Evolutionary conservation across 768 basidiomycete species (phyloP), one percentile per base, ranked within the genome.

Genomic region (Amanita jacksonii): DNA sequence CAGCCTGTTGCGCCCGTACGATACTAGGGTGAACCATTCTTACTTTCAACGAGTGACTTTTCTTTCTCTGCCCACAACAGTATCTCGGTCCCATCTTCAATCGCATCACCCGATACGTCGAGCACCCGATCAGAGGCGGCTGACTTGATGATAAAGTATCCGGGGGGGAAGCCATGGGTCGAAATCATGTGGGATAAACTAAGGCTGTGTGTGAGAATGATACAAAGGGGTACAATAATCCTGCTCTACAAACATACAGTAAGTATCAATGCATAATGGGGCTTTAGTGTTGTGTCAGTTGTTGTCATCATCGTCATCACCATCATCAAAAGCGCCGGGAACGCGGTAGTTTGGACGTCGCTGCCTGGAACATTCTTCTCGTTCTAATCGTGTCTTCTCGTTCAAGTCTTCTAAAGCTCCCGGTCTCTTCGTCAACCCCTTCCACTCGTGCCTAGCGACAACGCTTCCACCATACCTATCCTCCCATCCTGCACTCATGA

Each of bases 401-500:
- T 38, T 70, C 71, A 78, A 83, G 55, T 92, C 88, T 54, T 90
- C 82, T 37, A 96, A 56, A 4, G 63, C 64, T 30, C 76, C 69
- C 0, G 62, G 60, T 65, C 78, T 74, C 62, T 90, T 93, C 1
- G 75, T 73, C 43, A 93, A 64, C 5, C 93, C 92, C 62, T 93
- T 96, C 89, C 92, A 99, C 63, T 97, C 89, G 53, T 99, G 96
- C 52, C 85, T 73, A 4, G 93, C 94, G 18, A 99, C 76, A 33
- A 79, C 72, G 28, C 89, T 91, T 9, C 81, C 79, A 15, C 72
- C 73, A 24, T 69, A 63, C 22, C 67, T 66, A 30, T 66, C 71
- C 33, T 84, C 80, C 94, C 96, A 98, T 3, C 79, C 91, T 5
- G 86, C 88, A 50, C 85, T 91, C 81, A 99, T 85, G 37, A 99